Evolutionary conservation across 2,329 filamentous ascomycete species (phyloP).

Genomic region (Sporothrix luriei): DNA sequence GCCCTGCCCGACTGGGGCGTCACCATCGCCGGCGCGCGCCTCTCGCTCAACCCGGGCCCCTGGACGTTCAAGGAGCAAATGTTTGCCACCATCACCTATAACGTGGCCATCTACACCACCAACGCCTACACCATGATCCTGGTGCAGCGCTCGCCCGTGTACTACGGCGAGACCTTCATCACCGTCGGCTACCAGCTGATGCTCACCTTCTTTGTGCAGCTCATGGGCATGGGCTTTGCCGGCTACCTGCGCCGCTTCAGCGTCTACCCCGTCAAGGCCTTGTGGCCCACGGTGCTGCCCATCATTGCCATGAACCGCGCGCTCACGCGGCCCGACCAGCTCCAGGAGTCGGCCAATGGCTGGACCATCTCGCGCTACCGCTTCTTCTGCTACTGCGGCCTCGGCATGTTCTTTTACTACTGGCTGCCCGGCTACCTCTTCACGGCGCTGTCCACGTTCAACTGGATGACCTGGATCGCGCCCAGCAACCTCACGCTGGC

Average conservation of each 20-base stretch:
- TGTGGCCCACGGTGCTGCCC: slow-evolving; percentile 50
- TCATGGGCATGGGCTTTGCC: slow-evolving; percentile 50
- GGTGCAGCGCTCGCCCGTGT: slow-evolving; percentile 45
- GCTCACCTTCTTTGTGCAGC: slow-evolving; percentile 47
- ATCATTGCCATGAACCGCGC: slow-evolving; percentile 45
- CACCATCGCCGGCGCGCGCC: slow-evolving; percentile 46
- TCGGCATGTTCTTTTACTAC: slow-evolving; percentile 51
- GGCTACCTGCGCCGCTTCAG: slow-evolving; percentile 47
- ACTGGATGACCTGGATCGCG: slow-evolving; percentile 57
- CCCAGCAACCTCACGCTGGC: slow-evolving; percentile 50
- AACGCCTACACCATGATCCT: slow-evolving; percentile 45
- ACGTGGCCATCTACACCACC: slow-evolving; percentile 44
- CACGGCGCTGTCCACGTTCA: slow-evolving; percentile 49
- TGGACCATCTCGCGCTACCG: slow-evolving; percentile 50
- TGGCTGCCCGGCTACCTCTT: slow-evolving; percentile 54
- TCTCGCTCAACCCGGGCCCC: slow-evolving; percentile 48
- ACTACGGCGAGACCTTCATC: slow-evolving; percentile 48
- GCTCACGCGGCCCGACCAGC: slow-evolving; percentile 42
- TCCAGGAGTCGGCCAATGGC: slow-evolving; percentile 48
- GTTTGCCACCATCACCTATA: slow-evolving; percentile 48
- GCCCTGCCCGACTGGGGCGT: slow-evolving; percentile 51
- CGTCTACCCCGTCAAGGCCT: slow-evolving; percentile 45
- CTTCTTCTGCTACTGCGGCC: slow-evolving; percentile 48
- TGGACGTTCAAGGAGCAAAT: slow-evolving; percentile 51
- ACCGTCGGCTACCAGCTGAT: slow-evolving; percentile 48